phyloP scores from a whole-genome alignment of 208 protist species.

The Porcisia hertigi region DNA sequence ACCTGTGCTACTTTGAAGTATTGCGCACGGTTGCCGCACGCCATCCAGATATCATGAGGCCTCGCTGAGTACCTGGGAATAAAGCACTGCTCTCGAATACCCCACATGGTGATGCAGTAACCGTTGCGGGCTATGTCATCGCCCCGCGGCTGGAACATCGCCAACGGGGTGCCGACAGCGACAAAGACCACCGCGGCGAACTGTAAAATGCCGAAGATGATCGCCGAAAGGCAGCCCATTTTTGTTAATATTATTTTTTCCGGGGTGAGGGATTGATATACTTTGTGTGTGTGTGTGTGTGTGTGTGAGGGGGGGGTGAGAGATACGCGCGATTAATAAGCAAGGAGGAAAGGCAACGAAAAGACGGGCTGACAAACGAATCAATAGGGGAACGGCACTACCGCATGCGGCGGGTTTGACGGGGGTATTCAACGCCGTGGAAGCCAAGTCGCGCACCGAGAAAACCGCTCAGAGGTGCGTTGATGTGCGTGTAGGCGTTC shows the following conservation, averaged over 20 bases:
- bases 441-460: too few species aligned
- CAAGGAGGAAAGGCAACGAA: too few species aligned
- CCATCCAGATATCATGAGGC: conserved; percentile 19
- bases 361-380: too few species aligned
- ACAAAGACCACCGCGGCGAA: conserved; percentile 33
- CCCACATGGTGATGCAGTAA: conserved; percentile 60
- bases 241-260: background rate
- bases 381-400: too few species aligned
- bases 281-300: too few species aligned
- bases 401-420: too few species aligned
- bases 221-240: conserved; percentile 34
- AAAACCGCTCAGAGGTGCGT: too few species aligned
- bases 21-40: conserved; percentile 22
- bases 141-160: conserved; percentile 21
- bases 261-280: too few species aligned
- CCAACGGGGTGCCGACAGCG: conserved; percentile 20
- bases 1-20: conserved; percentile 45
- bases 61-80: conserved; percentile 19
- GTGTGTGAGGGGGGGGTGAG: too few species aligned
- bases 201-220: conserved; percentile 36
- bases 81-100: conserved; percentile 42
- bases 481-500: too few species aligned
- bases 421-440: too few species aligned
- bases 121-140: conserved; percentile 7
- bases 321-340: too few species aligned